phyloP scores from a whole-genome alignment of 768 basidiomycete species.

The Suillus ampliporus region DNA sequence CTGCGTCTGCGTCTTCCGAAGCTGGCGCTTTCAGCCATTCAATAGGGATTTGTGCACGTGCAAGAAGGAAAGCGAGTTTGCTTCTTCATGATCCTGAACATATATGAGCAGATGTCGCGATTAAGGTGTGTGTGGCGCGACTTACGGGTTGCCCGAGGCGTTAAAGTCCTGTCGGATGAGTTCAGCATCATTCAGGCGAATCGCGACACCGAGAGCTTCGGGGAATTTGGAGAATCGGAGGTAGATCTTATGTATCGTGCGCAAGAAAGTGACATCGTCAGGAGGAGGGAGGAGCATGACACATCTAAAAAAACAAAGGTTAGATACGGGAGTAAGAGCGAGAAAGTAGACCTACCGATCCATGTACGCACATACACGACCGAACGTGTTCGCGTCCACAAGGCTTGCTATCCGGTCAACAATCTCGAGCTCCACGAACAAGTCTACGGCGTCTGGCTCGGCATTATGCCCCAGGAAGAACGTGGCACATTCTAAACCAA shows the following conservation, averaged over 20 bases:
- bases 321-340: slow-evolving; percentile 8
- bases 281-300: slow-evolving; percentile 91
- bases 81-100: slow-evolving; percentile 80
- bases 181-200: slow-evolving; percentile 80
- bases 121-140: slow-evolving; percentile 18
- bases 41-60: slow-evolving; percentile 88
- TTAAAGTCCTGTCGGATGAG: slow-evolving; percentile 89
- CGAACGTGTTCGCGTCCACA: slow-evolving; percentile 87
- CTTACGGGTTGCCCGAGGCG: slow-evolving; percentile 86
- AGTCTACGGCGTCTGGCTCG: slow-evolving; percentile 97
- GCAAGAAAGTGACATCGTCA: slow-evolving; percentile 89
- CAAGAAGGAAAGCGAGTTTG: slow-evolving; percentile 94
- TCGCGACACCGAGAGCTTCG: slow-evolving; percentile 86
- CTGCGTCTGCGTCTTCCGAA: slow-evolving; percentile 55
- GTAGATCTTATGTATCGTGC: slow-evolving; percentile 89
- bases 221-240: slow-evolving; percentile 86
- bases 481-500: slow-evolving; percentile 84
- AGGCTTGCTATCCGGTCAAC: slow-evolving; percentile 76
- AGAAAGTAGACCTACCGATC: slow-evolving; percentile 61
- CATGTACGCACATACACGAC: slow-evolving; percentile 95
- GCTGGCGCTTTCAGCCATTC: slow-evolving; percentile 81
- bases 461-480: slow-evolving; percentile 95
- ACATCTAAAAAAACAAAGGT: slow-evolving; percentile 46
- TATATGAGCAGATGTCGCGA: background rate
- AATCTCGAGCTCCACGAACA: slow-evolving; percentile 92